Conservation (phyloP, 2,329 filamentous ascomycete genomes). For the Acephala macrosclerotiorum region DNA sequence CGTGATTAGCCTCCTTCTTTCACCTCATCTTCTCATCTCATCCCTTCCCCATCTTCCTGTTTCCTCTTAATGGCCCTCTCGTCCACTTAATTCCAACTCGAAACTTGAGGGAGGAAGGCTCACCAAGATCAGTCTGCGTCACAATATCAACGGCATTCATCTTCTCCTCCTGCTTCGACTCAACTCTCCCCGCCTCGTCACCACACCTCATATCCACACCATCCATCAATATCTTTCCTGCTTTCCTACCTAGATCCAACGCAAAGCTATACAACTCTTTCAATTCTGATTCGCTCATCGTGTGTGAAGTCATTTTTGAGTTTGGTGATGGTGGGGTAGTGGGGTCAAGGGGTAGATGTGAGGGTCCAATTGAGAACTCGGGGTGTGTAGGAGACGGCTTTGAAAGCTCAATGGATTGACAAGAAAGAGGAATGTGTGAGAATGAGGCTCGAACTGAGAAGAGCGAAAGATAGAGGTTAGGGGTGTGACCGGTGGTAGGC, state of each 20-base stretch:
- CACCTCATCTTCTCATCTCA: background rate
- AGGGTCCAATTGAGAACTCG: background rate
- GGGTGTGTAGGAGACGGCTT: background rate
- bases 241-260: conserved; percentile 72
- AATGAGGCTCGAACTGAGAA: background rate
- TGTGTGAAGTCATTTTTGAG: conserved; percentile 23
- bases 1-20: conserved; percentile 23
- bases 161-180: conserved; percentile 61
- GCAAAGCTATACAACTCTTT: conserved; percentile 75
- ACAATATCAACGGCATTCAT: conserved; percentile 80
- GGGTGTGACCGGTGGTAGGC: conserved; percentile 22
- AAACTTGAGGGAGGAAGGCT: conserved; percentile 31
- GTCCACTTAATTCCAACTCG: too few relatives aligned
- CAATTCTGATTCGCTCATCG: conserved; percentile 53
- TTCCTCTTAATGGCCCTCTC: too few relatives aligned
- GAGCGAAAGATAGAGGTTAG: background rate
- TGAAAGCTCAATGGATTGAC: background rate
- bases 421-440: background rate
- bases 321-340: conserved; percentile 10
- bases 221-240: conserved; percentile 71
- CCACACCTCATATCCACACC: conserved; percentile 61
- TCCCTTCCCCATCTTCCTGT: background rate
- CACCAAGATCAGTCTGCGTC: conserved; percentile 78
- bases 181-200: conserved; percentile 28
- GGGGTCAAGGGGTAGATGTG: background rate